phyloP scores from a whole-genome alignment of 2,329 filamentous ascomycete genomes.

The Hymenoscyphus fraxineus region DNA sequence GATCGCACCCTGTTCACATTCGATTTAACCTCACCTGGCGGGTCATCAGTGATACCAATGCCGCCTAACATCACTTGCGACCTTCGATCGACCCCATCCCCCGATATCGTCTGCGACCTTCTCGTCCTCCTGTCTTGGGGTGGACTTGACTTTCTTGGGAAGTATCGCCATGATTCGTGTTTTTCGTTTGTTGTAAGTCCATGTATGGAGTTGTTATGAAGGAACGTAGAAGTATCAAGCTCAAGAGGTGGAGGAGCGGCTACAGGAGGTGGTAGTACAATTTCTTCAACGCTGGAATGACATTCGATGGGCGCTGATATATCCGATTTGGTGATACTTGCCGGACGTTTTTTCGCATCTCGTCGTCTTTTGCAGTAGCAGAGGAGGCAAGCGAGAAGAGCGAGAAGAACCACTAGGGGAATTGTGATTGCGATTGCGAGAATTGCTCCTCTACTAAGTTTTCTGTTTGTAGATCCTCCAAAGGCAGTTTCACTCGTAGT shows the following conservation, averaged over 20 bases:
- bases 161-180: slow-evolving; percentile 3
- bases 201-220: slow-evolving; percentile 9
- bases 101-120: slow-evolving; percentile 16
- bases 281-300: slow-evolving; percentile 18
- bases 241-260: slow-evolving; percentile 22
- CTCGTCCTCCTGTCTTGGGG: slow-evolving; percentile 4
- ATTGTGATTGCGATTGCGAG: slow-evolving; percentile 28
- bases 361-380: slow-evolving; percentile 23
- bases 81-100: background rate
- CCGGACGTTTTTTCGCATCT: slow-evolving; percentile 10
- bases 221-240: slow-evolving; percentile 28
- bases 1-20: slow-evolving; percentile 20
- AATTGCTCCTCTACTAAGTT: slow-evolving; percentile 20
- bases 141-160: background rate
- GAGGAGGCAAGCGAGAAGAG: slow-evolving; percentile 21
- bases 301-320: slow-evolving; percentile 27
- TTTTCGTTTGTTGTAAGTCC: slow-evolving; percentile 14
- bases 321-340: slow-evolving; percentile 20
- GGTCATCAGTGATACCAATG: background rate
- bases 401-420: slow-evolving; percentile 20
- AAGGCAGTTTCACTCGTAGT: background rate
- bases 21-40: background rate
- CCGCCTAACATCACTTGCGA: slow-evolving; percentile 11
- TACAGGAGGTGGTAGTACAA: slow-evolving; percentile 14
- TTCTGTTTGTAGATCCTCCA: slow-evolving; percentile 2